These are phyloP conservation scores for Kodamaea laetipori DNA, from an alignment of 805 yeast species.

Conservation along the genomic window DNA sequence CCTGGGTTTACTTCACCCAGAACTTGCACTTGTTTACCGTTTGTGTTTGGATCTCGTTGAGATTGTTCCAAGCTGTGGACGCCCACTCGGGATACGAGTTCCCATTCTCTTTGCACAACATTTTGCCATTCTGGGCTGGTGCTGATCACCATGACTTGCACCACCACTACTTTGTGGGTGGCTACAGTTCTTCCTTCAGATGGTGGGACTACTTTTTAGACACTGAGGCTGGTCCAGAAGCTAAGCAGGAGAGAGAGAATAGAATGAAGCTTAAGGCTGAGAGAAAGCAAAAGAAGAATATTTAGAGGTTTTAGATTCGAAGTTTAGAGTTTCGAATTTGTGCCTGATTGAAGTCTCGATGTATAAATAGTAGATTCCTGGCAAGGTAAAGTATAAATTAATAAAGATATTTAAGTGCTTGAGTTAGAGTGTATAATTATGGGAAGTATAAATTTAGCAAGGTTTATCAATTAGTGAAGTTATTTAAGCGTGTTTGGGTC, in stretches of 20 bases:
- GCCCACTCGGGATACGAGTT: slow-evolving; percentile 98
- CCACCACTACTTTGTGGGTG: slow-evolving; percentile 94
- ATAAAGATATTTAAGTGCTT: no score
- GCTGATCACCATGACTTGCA: slow-evolving; percentile 98
- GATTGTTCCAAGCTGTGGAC: slow-evolving; percentile 95
- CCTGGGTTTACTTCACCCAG: slow-evolving; percentile 75
- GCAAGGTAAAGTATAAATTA: no score
- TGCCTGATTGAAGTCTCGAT: no score
- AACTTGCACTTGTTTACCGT: slow-evolving; percentile 88
- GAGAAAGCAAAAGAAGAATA: slow-evolving; percentile 24
- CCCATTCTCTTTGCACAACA: slow-evolving; percentile 93
- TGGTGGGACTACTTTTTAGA: slow-evolving; percentile 90
- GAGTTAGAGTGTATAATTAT: no score
- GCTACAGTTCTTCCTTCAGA: slow-evolving; percentile 92
- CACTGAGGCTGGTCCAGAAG: slow-evolving; percentile 89
- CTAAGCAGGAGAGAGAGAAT: slow-evolving; percentile 71
- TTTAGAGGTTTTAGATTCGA: slow-evolving; percentile 6
- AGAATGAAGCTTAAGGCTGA: slow-evolving; percentile 61
- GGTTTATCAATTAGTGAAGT: no score
- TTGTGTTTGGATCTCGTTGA: slow-evolving; percentile 80
- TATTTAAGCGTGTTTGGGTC: no score
- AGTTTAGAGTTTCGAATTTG: no score
- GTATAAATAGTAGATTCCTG: no score
- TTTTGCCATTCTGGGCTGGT: slow-evolving; percentile 97
- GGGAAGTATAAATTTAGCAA: no score